Evolutionary conservation across 768 basidiomycete genomes (phyloP), one percentile per base, ranked within the genome.

Genomic region (Pisolithus marmoratus): DNA sequence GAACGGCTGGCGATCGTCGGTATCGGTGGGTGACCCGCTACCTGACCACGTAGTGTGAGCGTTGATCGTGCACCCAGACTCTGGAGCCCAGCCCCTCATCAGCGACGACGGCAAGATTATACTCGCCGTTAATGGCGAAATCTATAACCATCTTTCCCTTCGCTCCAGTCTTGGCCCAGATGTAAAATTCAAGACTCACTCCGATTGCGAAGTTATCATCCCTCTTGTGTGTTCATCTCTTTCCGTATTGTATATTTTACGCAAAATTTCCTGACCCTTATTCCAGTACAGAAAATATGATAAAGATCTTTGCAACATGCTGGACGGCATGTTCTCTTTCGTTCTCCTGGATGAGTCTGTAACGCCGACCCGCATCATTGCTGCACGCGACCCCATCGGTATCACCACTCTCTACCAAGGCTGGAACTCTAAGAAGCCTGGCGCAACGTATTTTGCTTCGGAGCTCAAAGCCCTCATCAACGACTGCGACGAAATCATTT

Each of bases 321-420:
- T 99, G 53, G 96, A 99, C 65, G 96, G 96, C 58, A 95, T 99
- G 91, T 99, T 99, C 74, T 94, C 95, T 2, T 99, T 98, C 64
- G 88, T 97, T 56, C 81, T 98, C 42, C 77, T 98, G 53, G 96
- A 99, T 71, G 92, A 94, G 65, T 90, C 92, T 12, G 86, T 89
- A 53, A 75, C 87, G 1, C 95, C 95, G 8, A 78, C 92, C 22
- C 83, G 95, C 50, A 75, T 99, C 55, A 93, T 99, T 61, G 96
- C 94, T 54, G 93, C 94, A 5, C 89, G 96, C 36, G 96, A 99
- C 66, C 94, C 96, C 23, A 85, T 99, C 63, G 96, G 96, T 22
- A 92, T 98, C 67, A 98, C 96, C 47, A 97, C 96, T n/a, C 77
- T 99, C 8, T 99, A 98, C 71, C 94, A 95, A 72, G 96, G 96